A percentile compares a stretch with the other conserved stretches of the same genome.
Evolutionary conservation across 2,329 filamentous ascomycete genomes (phyloP).

Genomic region (Fusarium pseudograminearum): DNA sequence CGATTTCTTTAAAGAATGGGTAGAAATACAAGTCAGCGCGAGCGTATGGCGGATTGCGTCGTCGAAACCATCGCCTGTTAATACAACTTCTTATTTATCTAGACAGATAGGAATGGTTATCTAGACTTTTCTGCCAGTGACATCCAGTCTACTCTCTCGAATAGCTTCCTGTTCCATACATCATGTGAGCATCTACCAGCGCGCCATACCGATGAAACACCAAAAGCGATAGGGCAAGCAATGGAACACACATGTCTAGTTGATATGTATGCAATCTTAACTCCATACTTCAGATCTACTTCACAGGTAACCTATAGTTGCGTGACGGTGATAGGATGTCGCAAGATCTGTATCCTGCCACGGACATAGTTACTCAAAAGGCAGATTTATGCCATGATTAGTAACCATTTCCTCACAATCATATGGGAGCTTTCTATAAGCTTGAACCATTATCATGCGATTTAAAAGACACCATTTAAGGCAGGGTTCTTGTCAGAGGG

Average conservation of each 20-base stretch:
- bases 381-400: too few relatives aligned
- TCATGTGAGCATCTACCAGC: background rate
- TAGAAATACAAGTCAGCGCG: background rate
- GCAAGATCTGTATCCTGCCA: background rate
- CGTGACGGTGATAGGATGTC: background rate
- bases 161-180: background rate
- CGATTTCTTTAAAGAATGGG: background rate
- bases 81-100: background rate
- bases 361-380: background rate
- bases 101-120: background rate
- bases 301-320: background rate
- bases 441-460: background rate
- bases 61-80: background rate
- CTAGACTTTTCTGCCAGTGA: background rate
- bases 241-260: background rate
- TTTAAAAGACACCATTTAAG: background rate
- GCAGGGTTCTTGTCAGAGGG: background rate
- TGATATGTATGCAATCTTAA: too few relatives aligned
- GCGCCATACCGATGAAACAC: background rate
- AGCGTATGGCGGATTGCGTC: background rate
- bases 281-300: background rate
- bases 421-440: background rate
- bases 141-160: background rate
- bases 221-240: background rate
- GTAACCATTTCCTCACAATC: background rate